phyloP scores from a whole-genome alignment of 129 eudicot genomes.

The Silybum marianum region DNA sequence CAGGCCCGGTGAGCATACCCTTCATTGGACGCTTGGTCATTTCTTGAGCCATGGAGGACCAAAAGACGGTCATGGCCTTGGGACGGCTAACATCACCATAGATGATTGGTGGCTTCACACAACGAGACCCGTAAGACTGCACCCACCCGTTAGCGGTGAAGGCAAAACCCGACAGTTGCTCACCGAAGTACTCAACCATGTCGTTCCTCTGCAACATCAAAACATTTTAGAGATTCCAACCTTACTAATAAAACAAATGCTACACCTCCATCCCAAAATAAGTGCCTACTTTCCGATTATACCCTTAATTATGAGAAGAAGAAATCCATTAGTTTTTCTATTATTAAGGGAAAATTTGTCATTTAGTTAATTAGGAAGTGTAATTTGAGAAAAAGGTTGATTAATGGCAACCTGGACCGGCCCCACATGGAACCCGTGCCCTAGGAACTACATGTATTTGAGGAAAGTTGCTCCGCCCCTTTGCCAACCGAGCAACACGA shows the following conservation, averaged over 20 bases:
- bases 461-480: no score
- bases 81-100: constrained; percentile 95
- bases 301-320: background rate
- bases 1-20: constrained; percentile 30
- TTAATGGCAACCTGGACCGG: no score
- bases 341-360: background rate
- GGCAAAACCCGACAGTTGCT: background rate
- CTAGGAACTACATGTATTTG: no score
- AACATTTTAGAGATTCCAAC: no score
- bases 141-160: constrained; percentile 56
- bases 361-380: background rate
- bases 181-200: constrained; percentile 34
- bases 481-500: no score
- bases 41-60: constrained; percentile 73
- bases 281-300: background rate
- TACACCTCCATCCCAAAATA: background rate
- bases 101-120: constrained; percentile 90
- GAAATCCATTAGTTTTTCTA: background rate
- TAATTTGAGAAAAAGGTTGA: no score
- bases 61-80: constrained; percentile 84
- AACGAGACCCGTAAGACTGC: constrained; percentile 84
- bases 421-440: no score
- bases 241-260: no score
- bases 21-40: constrained; percentile 37
- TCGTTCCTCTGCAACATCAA: constrained; percentile 57